Conservation (phyloP, 352 stramenopile genomes). For the Phytophthora nicotianae region DNA sequence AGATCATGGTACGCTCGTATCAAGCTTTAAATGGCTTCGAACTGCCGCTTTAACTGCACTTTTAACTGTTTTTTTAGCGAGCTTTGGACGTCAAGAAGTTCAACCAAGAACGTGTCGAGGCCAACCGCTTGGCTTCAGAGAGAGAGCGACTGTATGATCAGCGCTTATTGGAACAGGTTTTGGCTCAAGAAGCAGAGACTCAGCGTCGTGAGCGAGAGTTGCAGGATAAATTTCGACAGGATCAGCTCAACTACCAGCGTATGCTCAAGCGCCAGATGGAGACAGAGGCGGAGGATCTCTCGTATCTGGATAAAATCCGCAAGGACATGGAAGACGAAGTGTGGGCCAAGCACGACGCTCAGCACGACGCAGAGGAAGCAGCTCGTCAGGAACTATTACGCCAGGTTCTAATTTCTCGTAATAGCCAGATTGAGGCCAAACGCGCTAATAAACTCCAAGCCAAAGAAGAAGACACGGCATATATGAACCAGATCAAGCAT, state of each 20-base stretch:
- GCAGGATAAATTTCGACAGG: slow-evolving; percentile 69
- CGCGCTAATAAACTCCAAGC: slow-evolving; percentile 37
- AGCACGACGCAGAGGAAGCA: slow-evolving; percentile 73
- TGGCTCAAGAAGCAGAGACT: slow-evolving; percentile 65
- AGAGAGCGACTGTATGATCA: slow-evolving; percentile 75
- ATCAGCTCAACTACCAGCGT: slow-evolving; percentile 76
- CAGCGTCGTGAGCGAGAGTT: slow-evolving; percentile 62
- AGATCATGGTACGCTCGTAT: slow-evolving; percentile 46
- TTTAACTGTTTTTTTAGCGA: slow-evolving; percentile 33
- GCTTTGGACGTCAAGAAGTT: slow-evolving; percentile 78
- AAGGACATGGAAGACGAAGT: slow-evolving; percentile 84
- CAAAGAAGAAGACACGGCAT: slow-evolving; percentile 56
- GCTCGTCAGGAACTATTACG: slow-evolving; percentile 73
- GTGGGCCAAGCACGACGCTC: slow-evolving; percentile 75
- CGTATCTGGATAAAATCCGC: slow-evolving; percentile 69
- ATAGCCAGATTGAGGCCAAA: slow-evolving; percentile 62
- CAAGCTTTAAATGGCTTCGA: neutral
- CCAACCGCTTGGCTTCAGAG: slow-evolving; percentile 41
- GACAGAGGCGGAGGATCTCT: slow-evolving; percentile 68
- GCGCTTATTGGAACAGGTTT: slow-evolving; percentile 56
- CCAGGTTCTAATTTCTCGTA: slow-evolving; percentile 68
- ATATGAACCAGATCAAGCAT: slow-evolving; percentile 69
- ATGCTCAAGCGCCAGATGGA: slow-evolving; percentile 83
- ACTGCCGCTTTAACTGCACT: too few species aligned
- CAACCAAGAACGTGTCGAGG: slow-evolving; percentile 71